Conservation (phyloP, 2,329 filamentous ascomycete species). For the Fusarium goolgardi region DNA sequence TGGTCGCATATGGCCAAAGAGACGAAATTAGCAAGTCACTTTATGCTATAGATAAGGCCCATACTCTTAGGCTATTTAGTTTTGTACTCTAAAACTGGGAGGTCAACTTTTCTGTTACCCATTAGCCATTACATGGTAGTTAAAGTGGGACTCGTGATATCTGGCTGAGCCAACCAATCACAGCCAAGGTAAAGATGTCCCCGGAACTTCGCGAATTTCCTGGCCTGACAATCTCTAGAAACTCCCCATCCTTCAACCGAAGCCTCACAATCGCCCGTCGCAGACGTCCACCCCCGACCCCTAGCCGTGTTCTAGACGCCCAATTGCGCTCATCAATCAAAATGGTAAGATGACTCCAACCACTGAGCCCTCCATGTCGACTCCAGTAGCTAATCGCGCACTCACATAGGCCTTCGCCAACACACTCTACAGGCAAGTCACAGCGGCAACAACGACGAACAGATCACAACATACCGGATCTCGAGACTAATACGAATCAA, state of each 20-base stretch:
- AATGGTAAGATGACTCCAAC: conserved; percentile 51
- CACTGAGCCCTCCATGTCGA: neutral
- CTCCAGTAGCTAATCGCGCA: conserved; percentile 53
- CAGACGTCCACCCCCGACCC: conserved; percentile 44
- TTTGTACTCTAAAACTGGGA: neutral
- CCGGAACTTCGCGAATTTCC: conserved; percentile 53
- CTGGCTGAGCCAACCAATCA: conserved; percentile 48
- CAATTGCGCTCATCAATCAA: conserved; percentile 50
- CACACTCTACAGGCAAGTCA: conserved; percentile 57
- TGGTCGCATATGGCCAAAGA: neutral
- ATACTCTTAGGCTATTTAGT: neutral
- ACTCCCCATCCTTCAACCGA: conserved; percentile 48
- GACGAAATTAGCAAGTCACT: neutral
- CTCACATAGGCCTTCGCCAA: conserved; percentile 52
- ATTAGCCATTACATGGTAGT: neutral
- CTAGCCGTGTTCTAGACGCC: conserved; percentile 44
- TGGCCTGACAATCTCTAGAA: conserved; percentile 50
- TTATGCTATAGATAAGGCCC: rapidly evolving
- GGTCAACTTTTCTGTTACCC: neutral
- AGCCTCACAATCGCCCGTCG: conserved; percentile 44
- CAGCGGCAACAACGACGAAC: conserved; percentile 30
- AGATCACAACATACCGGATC: conserved; percentile 19
- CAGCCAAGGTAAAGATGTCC: conserved; percentile 45
- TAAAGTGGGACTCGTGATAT: conserved; percentile 41
- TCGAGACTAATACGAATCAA: conserved; percentile 43